These are phyloP conservation scores for Candida labiduridarum DNA, from an alignment of 1,139 yeast species.

Conservation along the genomic window DNA sequence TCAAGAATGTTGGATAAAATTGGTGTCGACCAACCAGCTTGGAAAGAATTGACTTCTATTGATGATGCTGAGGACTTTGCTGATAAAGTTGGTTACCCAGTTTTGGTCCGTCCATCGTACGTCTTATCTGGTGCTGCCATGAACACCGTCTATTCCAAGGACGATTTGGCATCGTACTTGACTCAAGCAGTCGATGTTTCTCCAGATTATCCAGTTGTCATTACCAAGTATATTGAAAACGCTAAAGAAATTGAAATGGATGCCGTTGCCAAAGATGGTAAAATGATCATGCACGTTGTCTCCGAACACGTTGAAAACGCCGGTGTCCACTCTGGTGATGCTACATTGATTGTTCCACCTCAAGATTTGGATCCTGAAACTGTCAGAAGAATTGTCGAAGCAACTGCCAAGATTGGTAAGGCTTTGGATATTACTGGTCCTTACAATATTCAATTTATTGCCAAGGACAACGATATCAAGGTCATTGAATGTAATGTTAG, in stretches of 20 bases:
- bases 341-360: slow-evolving; percentile 92
- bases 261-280: slow-evolving; percentile 90
- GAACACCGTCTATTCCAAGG: slow-evolving; percentile 82
- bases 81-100: slow-evolving; percentile 87
- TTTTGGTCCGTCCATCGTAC: slow-evolving; percentile 95
- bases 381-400: slow-evolving; percentile 65
- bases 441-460: slow-evolving; percentile 92
- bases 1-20: slow-evolving; percentile 91
- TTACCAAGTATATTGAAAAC: slow-evolving; percentile 91
- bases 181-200: slow-evolving; percentile 90
- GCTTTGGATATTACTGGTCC: slow-evolving; percentile 99
- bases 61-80: slow-evolving; percentile 88
- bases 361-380: slow-evolving; percentile 64
- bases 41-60: slow-evolving; percentile 92
- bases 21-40: slow-evolving; percentile 92
- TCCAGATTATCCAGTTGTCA: slow-evolving; percentile 95
- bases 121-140: slow-evolving; percentile 98
- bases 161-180: slow-evolving; percentile 79
- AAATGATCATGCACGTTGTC: slow-evolving; percentile 89
- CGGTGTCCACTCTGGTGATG: slow-evolving; percentile 99
- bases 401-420: slow-evolving; percentile 88
- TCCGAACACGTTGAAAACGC: slow-evolving; percentile 99
- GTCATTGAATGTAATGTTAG: slow-evolving; percentile 98
- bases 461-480: slow-evolving; percentile 65
- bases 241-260: slow-evolving; percentile 98